Evolutionary conservation across 768 basidiomycete species (phyloP).

Genomic region (Phanerochaete carnosa): DNA sequence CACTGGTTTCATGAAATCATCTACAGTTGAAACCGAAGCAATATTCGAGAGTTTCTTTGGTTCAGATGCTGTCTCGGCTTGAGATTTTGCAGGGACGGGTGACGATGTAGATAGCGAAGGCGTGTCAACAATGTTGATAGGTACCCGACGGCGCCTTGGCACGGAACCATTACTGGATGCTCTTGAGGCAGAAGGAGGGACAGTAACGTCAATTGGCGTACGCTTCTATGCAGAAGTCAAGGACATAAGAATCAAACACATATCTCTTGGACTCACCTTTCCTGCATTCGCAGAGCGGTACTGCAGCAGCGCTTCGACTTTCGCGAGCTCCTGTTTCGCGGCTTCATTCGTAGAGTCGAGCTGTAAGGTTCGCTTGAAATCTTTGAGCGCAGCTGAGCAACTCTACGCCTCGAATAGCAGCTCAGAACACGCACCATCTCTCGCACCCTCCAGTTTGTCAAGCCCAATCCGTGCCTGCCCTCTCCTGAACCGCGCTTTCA

Average conservation of each 20-base stretch:
- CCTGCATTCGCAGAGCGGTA: constrained; percentile 34
- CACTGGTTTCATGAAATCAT: constrained; percentile 34
- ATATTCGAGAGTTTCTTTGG: background rate
- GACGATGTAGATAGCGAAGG: constrained; percentile 8
- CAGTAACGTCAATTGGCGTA: constrained; percentile 20
- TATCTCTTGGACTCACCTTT: constrained; percentile 9
- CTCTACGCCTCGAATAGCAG: background rate
- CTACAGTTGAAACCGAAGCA: background rate
- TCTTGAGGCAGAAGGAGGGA: background rate
- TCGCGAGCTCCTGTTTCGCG: constrained; percentile 60
- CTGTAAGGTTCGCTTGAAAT: constrained; percentile 53
- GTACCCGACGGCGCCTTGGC: constrained; percentile 54
- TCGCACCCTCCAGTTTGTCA: constrained; percentile 54
- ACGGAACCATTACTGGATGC: background rate
- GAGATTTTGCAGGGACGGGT: constrained; percentile 6
- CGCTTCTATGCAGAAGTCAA: constrained; percentile 23
- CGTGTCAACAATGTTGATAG: constrained; percentile 57
- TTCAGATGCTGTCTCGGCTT: background rate
- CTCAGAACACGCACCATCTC: constrained; percentile 45
- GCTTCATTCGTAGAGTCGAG: constrained; percentile 64
- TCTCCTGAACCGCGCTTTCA: constrained; percentile 79
- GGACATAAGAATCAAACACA: background rate
- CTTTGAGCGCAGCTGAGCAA: constrained; percentile 33
- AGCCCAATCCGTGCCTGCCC: constrained; percentile 66
- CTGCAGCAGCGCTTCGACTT: constrained; percentile 39